phyloP scores from a whole-genome alignment of 768 basidiomycete genomes.

The Asterophora lycoperdoides region DNA sequence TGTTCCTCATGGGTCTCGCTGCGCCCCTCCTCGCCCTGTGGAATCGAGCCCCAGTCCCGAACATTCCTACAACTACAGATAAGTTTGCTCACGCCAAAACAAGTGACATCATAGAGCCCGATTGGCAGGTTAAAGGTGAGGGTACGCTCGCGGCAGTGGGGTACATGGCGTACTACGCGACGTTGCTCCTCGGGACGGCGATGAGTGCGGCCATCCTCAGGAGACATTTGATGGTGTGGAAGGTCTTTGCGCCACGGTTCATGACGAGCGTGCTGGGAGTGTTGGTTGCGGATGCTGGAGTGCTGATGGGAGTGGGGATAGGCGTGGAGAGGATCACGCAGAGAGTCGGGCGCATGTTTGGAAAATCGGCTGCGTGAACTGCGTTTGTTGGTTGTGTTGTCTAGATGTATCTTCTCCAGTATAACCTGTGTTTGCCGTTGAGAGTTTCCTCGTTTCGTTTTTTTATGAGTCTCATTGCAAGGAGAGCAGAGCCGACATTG shows the following conservation, averaged over 20 bases:
- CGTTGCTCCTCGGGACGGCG: slow-evolving; percentile 65
- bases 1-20: slow-evolving; percentile 61
- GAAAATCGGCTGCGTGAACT: neutral
- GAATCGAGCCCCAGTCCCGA: slow-evolving; percentile 67
- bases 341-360: slow-evolving; percentile 24
- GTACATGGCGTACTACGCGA: slow-evolving; percentile 65
- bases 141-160: slow-evolving; percentile 54
- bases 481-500: too few species aligned
- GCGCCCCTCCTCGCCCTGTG: slow-evolving; percentile 74
- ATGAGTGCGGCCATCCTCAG: slow-evolving; percentile 70
- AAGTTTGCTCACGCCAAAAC: neutral
- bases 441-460: too few species aligned
- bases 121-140: slow-evolving; percentile 33
- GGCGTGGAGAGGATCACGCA: slow-evolving; percentile 45
- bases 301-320: slow-evolving; percentile 58
- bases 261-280: slow-evolving; percentile 71
- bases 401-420: neutral
- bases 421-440: neutral
- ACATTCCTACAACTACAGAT: neutral
- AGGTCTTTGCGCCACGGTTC: slow-evolving; percentile 94
- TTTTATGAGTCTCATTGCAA: too few species aligned
- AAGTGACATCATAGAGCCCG: slow-evolving; percentile 17
- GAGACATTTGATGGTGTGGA: slow-evolving; percentile 97
- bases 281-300: slow-evolving; percentile 64
- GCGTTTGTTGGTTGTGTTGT: neutral